Evolutionary conservation across 129 eudicot species (phyloP).

Genomic region (Artemisia annua): DNA sequence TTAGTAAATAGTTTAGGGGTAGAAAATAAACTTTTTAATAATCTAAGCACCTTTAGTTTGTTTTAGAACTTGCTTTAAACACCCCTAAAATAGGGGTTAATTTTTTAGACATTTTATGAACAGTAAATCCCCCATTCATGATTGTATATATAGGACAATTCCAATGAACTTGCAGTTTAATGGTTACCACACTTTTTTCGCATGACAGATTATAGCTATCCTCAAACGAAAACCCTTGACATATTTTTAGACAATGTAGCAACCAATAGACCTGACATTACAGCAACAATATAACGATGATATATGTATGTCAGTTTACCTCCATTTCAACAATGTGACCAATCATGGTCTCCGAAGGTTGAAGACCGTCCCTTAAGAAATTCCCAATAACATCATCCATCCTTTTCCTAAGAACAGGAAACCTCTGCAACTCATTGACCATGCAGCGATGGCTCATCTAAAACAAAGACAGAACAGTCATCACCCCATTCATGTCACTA

Average conservation of each 20-base stretch:
- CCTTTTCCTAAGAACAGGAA: slow-evolving; percentile 84
- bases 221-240: neutral
- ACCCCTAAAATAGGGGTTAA: too few species aligned
- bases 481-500: slow-evolving; percentile 8
- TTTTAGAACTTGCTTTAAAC: too few species aligned
- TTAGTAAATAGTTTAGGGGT: too few species aligned
- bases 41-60: too few species aligned
- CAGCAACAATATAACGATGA: neutral
- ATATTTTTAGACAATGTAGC: neutral
- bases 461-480: slow-evolving; percentile 24
- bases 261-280: neutral
- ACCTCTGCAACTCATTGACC: slow-evolving; percentile 86
- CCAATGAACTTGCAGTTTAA: neutral
- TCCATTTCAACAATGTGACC: slow-evolving; percentile 97
- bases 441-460: slow-evolving; percentile 97
- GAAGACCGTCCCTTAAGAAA: slow-evolving; percentile 91
- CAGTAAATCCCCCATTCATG: too few species aligned
- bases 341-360: slow-evolving; percentile 95
- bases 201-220: neutral
- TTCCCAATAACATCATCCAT: slow-evolving; percentile 92
- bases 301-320: slow-evolving; percentile 42
- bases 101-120: too few species aligned
- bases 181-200: neutral
- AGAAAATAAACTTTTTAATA: too few species aligned
- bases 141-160: too few species aligned